Evolutionary conservation across 257 asterid species (phyloP).

Genomic region (Craterostigma plantagineum): DNA sequence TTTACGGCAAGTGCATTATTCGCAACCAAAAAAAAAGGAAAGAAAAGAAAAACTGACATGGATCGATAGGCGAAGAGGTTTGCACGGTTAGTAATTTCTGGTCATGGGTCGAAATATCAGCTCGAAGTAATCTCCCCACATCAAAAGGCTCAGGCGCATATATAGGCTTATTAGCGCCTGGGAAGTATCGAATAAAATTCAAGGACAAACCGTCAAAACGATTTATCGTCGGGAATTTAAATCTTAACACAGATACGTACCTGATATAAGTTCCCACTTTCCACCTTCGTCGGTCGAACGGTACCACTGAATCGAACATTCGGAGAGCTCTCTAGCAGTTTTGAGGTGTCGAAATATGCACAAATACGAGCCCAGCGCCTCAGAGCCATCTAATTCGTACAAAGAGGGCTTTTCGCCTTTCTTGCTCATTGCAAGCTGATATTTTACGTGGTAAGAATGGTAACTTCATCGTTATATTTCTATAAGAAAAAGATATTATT

Average conservation of each 20-base stretch:
- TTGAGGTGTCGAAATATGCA: conserved; percentile 28
- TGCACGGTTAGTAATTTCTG: conserved; percentile 24
- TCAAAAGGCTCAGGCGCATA: conserved; percentile 77
- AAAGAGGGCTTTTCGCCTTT: conserved; percentile 13
- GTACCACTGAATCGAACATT: conserved; percentile 45
- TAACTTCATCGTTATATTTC: no score
- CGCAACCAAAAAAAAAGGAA: neutral
- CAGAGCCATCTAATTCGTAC: conserved; percentile 54
- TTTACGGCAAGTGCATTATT: neutral
- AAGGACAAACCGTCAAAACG: neutral
- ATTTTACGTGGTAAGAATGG: conserved; percentile 4
- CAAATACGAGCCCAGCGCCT: conserved; percentile 48
- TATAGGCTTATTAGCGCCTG: conserved; percentile 58
- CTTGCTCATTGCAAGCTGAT: conserved; percentile 52
- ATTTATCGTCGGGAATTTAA: neutral
- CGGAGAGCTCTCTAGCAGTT: conserved; percentile 28
- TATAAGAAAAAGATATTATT: no score
- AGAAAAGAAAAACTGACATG: conserved; percentile 24
- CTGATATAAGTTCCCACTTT: conserved; percentile 50
- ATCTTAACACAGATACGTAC: conserved; percentile 10
- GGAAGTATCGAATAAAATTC: conserved; percentile 4
- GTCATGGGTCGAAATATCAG: conserved; percentile 28
- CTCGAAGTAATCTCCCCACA: conserved; percentile 51
- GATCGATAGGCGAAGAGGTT: conserved; percentile 42
- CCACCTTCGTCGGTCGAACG: conserved; percentile 37